Base-by-base conservation (phyloP, 345 rosid species). In the Clausena lansium region DNA sequence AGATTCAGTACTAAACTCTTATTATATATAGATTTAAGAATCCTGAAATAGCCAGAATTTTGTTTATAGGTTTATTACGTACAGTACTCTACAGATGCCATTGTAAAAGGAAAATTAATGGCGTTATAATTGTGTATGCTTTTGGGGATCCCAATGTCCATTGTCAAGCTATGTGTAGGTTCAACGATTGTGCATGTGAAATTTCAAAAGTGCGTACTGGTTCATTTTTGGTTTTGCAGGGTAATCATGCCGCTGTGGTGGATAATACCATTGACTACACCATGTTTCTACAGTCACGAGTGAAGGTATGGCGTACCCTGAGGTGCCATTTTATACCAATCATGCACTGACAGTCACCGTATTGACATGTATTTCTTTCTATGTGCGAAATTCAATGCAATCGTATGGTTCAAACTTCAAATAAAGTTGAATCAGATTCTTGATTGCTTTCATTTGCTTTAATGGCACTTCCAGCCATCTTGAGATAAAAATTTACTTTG, bases 221-320 rank as follows among this genome's bases (percentile, higher is more conserved):
- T 47, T 68, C 47, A 20, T 25, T 60, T 83, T 25, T 52, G 73
- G 76, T 71, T 60, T 75, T 86, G 72, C 74, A 86, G 85, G 81
- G 84, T 39, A 77, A 67, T 67, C 85, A 87, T 77, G 80, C 74
- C 61, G 78, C 58, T 33, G 64, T 76, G 50, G 8, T 88, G 82
- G 85, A 85, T 82, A 86, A 84, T 58, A 52, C 80, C 25, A 78
- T 87, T 77, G 81, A 73, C 75, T 78, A 88, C 76, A 84, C 89
- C 77, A 89, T 89, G 87, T 83, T 83, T 83, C 83, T 91, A 79
- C 93, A 91, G 76, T 74, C 85, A 68, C 91, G 88, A 81, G 70
- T 91, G 80, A 88, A 83, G 91, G 95, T 89, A 81, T 72, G 52
- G 8, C 50, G 30, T 73, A 57, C 24, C 22, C 66, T 39, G 19